Base-by-base conservation (phyloP, 129 eudicot genomes). In the carrot (Daucus carota) region DNA sequence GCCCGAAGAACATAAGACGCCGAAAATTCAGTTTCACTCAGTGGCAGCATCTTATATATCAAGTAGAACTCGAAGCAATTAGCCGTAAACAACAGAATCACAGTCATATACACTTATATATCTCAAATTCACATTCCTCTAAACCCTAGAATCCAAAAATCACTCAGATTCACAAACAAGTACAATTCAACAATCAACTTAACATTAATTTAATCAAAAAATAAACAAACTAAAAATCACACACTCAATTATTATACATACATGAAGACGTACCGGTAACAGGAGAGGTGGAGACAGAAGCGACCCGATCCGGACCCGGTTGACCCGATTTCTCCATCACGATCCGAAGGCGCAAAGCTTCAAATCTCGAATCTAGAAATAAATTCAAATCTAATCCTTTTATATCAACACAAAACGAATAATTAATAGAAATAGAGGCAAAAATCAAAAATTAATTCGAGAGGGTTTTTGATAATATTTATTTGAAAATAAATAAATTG, bases 291-390 rank as follows among this genome's bases (percentile, higher is more conserved):
- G 79, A 72, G 82, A 82, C 77, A 54, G 81, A 72, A 43, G 80
- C 70, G 81, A 85, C 86, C 78, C 82, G 84, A 80, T 85, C 86
- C 73, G 76, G 62, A 41, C 79, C 88, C 77, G 79, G 88, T 81
- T 82, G 89, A 85, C 84, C 89, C 81, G 79, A 73, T 77, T 80
- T 81, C 68, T 82, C 86, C 89, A 85, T 85, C 34, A 38, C 54
- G 77, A 79, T 73, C 41, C 42, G 43, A 84, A 47, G 32, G 63
- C 78, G 79, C 78, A 74, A 82, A 67, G 68, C 67, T 81, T 77
- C 45, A 76, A 76, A 62, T 34, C 62, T 40, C 22, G 20, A 45
- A 29, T 24, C 9, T 29, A 72, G 15, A 0, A 44, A 42, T 66
- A 15, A 52, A 44, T 65, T 66, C 63, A 52, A 76, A 76, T 68